Evolutionary conservation across 495 filamentous ascomycete genomes (phyloP).

Genomic region (Xanthoparmelia taractica): DNA sequence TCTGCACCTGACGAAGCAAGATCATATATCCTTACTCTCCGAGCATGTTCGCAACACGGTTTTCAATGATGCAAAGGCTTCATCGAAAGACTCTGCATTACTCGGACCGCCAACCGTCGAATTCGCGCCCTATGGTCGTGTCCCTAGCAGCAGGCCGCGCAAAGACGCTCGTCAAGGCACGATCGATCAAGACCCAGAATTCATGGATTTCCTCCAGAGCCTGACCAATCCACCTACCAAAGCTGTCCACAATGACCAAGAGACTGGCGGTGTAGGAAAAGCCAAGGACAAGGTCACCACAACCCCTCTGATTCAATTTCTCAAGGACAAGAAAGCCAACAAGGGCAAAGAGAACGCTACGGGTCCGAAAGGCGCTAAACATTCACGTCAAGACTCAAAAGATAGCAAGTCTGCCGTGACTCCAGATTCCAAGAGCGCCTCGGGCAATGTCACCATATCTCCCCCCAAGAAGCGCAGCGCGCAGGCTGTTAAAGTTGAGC

Average conservation of each 20-base stretch:
- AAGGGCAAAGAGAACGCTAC: conserved; percentile 63
- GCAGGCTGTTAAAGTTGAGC: conserved; percentile 44
- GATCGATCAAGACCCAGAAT: conserved; percentile 92
- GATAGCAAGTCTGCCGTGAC: conserved; percentile 42
- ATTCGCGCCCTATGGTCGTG: conserved; percentile 72
- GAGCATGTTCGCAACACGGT: conserved; percentile 55
- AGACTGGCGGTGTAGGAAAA: conserved; percentile 46
- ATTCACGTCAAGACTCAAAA: conserved; percentile 42
- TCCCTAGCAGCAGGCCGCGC: conserved; percentile 60
- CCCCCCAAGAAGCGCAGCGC: conserved; percentile 40
- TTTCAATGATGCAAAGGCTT: conserved; percentile 69
- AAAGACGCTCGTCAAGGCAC: conserved; percentile 83
- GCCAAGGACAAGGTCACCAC: conserved; percentile 60
- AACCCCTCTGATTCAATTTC: conserved; percentile 83
- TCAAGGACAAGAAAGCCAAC: conserved; percentile 82
- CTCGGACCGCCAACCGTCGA: conserved; percentile 70
- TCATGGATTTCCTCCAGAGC: conserved; percentile 83
- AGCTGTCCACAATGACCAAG: conserved; percentile 41
- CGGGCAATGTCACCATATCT: conserved; percentile 26
- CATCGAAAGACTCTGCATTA: conserved; percentile 57
- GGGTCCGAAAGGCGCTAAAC: conserved; percentile 40
- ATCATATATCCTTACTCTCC: conserved; percentile 52
- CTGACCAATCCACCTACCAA: conserved; percentile 69
- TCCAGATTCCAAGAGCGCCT: conserved; percentile 40
- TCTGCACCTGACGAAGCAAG: conserved; percentile 58